Conservation (phyloP, 208 protist genomes). For the Leishmania turanica region DNA sequence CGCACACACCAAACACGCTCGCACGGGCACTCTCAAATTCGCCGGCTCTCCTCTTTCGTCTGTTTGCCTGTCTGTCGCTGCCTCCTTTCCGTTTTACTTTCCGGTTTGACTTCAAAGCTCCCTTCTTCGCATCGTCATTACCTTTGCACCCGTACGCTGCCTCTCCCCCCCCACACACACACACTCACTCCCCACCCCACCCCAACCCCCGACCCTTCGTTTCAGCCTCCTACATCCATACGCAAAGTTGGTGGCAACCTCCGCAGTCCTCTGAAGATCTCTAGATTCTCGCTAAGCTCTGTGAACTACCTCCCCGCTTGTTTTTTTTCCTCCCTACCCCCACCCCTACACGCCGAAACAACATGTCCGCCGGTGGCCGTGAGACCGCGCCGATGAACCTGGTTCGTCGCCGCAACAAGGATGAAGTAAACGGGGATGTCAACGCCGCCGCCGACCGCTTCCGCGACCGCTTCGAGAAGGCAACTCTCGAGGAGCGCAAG, state of each 20-base stretch:
- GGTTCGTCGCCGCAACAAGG: conserved; percentile 54
- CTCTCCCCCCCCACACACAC: too few relatives aligned
- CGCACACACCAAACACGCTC: not conserved
- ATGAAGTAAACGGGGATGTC: conserved; percentile 61
- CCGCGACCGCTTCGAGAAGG: conserved; percentile 81
- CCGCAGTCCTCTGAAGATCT: not conserved
- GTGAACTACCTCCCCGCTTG: not conserved
- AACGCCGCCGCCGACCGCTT: conserved; percentile 75
- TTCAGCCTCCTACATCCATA: not conserved
- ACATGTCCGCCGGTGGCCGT: conserved; percentile 66
- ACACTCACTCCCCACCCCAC: too few relatives aligned
- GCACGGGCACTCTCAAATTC: not conserved
- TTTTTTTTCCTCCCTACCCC: not conserved
- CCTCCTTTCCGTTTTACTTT: not conserved
- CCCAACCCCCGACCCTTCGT: too few relatives aligned
- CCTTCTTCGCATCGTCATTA: not conserved
- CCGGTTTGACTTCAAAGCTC: not conserved
- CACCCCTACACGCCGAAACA: not conserved
- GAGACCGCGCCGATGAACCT: conserved; percentile 53
- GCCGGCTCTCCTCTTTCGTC: not conserved
- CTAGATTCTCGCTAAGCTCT: not conserved
- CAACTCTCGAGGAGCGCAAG: conserved; percentile 64
- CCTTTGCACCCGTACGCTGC: not conserved
- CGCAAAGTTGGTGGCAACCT: not conserved
- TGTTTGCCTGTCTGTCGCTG: not conserved